Conservation (phyloP, 2,329 filamentous ascomycete species). For the Colletotrichum spinosum region DNA sequence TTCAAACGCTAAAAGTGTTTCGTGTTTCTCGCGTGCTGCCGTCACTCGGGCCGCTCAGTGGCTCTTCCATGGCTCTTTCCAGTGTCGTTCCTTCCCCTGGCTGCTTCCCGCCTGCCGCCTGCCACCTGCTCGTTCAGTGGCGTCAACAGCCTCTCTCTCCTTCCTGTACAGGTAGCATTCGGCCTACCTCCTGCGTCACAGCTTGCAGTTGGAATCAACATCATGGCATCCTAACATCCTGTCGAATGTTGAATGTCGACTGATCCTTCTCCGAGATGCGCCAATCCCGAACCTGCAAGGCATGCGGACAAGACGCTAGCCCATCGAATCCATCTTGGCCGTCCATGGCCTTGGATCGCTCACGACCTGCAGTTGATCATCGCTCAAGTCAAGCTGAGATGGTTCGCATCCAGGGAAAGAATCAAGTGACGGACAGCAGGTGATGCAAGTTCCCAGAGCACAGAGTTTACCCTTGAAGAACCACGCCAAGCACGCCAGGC, state of each 20-base stretch:
- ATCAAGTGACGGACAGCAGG: not conserved
- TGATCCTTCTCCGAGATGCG: conserved; percentile 10
- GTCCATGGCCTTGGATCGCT: not conserved
- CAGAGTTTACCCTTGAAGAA: too few species aligned
- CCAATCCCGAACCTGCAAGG: conserved; percentile 9
- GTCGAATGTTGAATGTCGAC: not conserved
- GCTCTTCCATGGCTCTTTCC: too few species aligned
- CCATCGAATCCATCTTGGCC: not conserved
- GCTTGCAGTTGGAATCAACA: too few species aligned
- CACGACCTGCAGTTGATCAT: conserved; percentile 12
- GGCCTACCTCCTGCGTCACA: too few species aligned
- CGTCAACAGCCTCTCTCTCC: not conserved
- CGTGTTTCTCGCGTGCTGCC: conserved; percentile 12
- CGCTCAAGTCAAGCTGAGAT: not conserved
- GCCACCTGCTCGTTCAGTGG: conserved; percentile 14
- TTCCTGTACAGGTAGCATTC: too few species aligned
- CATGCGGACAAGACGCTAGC: not conserved
- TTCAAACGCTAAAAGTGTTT: conserved; percentile 35
- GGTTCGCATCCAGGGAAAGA: conserved; percentile 1
- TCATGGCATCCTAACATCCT: not conserved
- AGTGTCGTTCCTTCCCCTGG: too few species aligned
- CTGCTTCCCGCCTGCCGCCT: not conserved
- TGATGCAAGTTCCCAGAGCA: too few species aligned
- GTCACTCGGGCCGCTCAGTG: not conserved
- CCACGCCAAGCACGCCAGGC: too few species aligned